These are phyloP conservation scores for Neurospora sp. DNA, from an alignment of 495 filamentous ascomycete genomes.

Conservation along the genomic window DNA sequence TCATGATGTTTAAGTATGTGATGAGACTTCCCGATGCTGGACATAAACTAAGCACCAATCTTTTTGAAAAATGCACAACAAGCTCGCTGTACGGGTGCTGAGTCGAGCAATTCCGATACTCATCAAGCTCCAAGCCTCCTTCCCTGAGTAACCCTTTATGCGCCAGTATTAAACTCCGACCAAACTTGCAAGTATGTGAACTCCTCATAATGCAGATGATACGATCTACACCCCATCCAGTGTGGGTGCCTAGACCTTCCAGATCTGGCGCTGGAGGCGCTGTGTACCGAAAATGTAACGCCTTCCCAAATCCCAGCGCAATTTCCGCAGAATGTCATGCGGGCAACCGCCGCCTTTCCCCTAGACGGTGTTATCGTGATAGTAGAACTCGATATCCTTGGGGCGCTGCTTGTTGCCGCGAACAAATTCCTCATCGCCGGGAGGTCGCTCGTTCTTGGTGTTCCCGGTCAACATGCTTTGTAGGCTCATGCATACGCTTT, in stretches of 20 bases:
- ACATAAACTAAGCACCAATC: background rate
- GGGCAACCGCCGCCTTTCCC: background rate
- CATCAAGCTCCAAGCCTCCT: background rate
- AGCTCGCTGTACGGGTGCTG: background rate
- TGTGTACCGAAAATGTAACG: background rate
- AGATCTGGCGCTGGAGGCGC: background rate
- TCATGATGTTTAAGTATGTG: background rate
- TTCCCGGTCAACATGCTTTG: conserved; percentile 98
- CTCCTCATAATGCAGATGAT: background rate
- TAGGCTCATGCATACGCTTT: conserved; percentile 93
- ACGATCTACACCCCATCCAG: background rate
- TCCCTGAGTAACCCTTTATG: background rate
- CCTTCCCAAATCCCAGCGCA: background rate
- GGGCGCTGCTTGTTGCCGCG: conserved; percentile 64
- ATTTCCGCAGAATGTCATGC: background rate
- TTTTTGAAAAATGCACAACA: background rate
- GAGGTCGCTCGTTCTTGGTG: conserved; percentile 74
- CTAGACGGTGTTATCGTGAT: conserved; percentile 77
- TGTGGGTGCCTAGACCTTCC: background rate
- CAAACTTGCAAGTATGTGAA: background rate
- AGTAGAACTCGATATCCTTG: conserved; percentile 77
- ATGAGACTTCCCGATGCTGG: background rate
- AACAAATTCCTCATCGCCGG: conserved; percentile 80
- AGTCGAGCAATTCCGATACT: background rate
- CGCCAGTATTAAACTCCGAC: background rate